Evolutionary conservation across 805 yeast genomes (phyloP).

Genomic region (Pichia kluyveri): DNA sequence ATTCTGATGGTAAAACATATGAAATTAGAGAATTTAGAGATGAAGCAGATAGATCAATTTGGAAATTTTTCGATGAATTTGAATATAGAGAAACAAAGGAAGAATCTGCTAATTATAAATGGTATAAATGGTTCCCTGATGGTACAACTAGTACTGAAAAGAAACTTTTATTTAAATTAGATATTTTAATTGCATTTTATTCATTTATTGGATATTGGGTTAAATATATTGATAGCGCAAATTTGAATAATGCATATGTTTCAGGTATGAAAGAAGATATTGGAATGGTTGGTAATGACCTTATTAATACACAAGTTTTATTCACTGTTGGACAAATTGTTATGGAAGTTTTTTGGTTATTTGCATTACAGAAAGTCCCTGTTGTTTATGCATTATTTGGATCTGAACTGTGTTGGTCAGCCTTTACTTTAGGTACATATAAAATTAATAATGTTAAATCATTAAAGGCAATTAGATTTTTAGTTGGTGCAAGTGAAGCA

Average conservation of each 20-base stretch:
- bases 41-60: slow-evolving; percentile 46
- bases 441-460: slow-evolving; percentile 40
- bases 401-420: slow-evolving; percentile 60
- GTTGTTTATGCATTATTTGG: slow-evolving; percentile 43
- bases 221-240: slow-evolving; percentile 53
- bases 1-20: slow-evolving; percentile 4
- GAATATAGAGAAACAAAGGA: slow-evolving; percentile 42
- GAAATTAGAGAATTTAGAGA: slow-evolving; percentile 35
- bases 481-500: slow-evolving; percentile 63
- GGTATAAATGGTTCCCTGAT: slow-evolving; percentile 49
- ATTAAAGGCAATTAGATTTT: slow-evolving; percentile 53
- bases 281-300: slow-evolving; percentile 52
- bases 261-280: slow-evolving; percentile 54
- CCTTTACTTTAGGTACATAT: slow-evolving; percentile 50
- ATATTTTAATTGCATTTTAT: slow-evolving; percentile 44
- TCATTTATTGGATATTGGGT: slow-evolving; percentile 60
- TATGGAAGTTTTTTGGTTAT: slow-evolving; percentile 56
- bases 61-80: slow-evolving; percentile 50
- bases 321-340: slow-evolving; percentile 52
- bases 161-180: slow-evolving; percentile 42
- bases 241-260: slow-evolving; percentile 58
- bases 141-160: slow-evolving; percentile 39
- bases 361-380: slow-evolving; percentile 45
- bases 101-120: slow-evolving; percentile 28
- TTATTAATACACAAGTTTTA: slow-evolving; percentile 48